A percentile compares a stretch with the other conserved stretches of the same genome.
Conservation (phyloP, 225 moss, liverwort and hornwort species). For the Pseudoscleropodium purum region DNA sequence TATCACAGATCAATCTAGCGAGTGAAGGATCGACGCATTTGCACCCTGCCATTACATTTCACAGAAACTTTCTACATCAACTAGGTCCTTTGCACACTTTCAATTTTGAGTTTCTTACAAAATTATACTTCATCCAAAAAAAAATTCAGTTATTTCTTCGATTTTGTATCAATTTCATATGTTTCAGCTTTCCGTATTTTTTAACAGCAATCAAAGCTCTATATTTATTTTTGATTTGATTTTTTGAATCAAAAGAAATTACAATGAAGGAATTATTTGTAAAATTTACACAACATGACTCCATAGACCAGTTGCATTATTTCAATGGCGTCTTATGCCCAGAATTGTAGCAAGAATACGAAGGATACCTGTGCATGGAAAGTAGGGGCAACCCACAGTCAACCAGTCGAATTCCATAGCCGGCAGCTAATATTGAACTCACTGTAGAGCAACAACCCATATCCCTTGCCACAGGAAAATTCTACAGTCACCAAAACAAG, state of each 20-base stretch:
- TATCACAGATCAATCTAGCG: neutral
- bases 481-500: conserved; percentile 19
- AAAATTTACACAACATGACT: neutral
- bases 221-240: neutral
- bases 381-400: conserved; percentile 76
- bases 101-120: neutral
- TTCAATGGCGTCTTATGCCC: neutral
- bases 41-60: neutral
- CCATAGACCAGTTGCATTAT: neutral
- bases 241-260: neutral
- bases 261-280: neutral
- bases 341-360: neutral
- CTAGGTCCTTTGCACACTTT: neutral
- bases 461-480: conserved; percentile 63
- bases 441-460: conserved; percentile 86
- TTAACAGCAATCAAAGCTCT: too few relatives aligned
- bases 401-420: conserved; percentile 66
- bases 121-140: neutral
- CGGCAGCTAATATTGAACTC: conserved; percentile 66
- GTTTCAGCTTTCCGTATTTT: neutral
- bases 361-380: conserved; percentile 69
- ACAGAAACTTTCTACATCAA: neutral
- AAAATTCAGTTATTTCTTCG: neutral
- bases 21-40: neutral
- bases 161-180: neutral